Evolutionary conservation across 148 eudicot genomes (phyloP).

Genomic region (Fagopyrum tataricum): DNA sequence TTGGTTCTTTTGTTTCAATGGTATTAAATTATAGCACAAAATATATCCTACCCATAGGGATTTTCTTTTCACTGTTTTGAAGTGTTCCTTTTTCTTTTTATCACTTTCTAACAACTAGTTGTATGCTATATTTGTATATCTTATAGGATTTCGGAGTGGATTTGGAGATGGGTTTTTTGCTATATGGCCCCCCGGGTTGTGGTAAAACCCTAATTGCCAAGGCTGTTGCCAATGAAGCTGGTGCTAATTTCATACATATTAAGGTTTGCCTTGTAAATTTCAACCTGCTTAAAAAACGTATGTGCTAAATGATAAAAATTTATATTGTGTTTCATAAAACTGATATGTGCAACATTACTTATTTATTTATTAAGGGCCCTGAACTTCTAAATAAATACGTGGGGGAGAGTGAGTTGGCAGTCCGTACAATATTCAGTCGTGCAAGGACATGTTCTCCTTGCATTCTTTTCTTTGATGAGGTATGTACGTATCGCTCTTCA

Average conservation of each 20-base stretch:
- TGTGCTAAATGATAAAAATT: background rate
- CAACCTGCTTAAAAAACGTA: too few relatives aligned
- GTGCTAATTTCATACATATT: slow-evolving; percentile 67
- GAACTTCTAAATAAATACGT: slow-evolving; percentile 68
- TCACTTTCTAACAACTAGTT: background rate
- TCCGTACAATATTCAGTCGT: slow-evolving; percentile 51
- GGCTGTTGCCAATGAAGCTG: slow-evolving; percentile 79
- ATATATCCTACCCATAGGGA: background rate
- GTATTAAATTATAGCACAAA: too few relatives aligned
- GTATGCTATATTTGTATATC: background rate
- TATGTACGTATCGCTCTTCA: slow-evolving; percentile 15
- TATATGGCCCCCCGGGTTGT: slow-evolving; percentile 85
- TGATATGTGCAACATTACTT: background rate
- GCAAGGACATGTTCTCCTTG: slow-evolving; percentile 78
- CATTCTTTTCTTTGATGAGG: slow-evolving; percentile 85
- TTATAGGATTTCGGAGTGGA: slow-evolving; percentile 38
- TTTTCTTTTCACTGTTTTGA: background rate
- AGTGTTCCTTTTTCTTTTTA: background rate
- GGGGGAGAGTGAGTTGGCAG: slow-evolving; percentile 66
- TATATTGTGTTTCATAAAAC: background rate
- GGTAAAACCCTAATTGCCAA: slow-evolving; percentile 78
- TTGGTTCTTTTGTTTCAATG: background rate
- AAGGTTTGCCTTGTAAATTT: slow-evolving; percentile 58
- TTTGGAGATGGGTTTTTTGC: slow-evolving; percentile 54
- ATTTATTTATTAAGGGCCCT: slow-evolving; percentile 35